Conservation (phyloP, 2,329 filamentous ascomycete species). For the Trichoderma koningii region DNA sequence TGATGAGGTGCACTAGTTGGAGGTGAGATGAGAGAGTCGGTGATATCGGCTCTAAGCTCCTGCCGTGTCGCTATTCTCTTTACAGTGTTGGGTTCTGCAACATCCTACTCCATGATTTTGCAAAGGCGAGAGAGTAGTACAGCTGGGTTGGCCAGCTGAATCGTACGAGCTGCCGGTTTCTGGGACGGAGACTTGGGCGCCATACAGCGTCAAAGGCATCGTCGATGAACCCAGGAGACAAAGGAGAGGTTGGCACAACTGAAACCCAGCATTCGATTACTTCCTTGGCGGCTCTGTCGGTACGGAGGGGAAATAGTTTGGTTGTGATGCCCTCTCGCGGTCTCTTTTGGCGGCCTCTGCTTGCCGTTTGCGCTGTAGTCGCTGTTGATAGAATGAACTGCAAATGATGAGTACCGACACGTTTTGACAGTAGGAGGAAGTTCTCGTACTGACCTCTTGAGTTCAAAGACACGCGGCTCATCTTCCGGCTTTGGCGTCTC, state of each 20-base stretch:
- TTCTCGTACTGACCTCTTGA: slow-evolving; percentile 65
- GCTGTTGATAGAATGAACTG: slow-evolving; percentile 83
- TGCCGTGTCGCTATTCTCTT: not conserved
- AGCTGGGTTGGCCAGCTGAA: too few species aligned
- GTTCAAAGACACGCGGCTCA: slow-evolving; percentile 76
- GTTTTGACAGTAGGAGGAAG: not conserved
- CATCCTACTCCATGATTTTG: too few species aligned
- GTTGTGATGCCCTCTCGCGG: slow-evolving; percentile 75
- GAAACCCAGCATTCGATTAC: slow-evolving; percentile 18
- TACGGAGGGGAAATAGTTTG: slow-evolving; percentile 80
- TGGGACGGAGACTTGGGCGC: not conserved
- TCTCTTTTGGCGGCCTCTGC: slow-evolving; percentile 67
- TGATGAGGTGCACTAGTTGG: not conserved
- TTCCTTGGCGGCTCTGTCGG: slow-evolving; percentile 61
- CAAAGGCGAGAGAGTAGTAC: too few species aligned
- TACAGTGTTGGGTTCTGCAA: not conserved
- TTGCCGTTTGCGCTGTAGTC: slow-evolving; percentile 69
- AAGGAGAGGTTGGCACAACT: not conserved
- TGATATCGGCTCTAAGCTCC: not conserved
- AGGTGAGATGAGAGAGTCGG: not conserved
- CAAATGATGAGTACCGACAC: not conserved
- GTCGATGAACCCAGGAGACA: too few species aligned
- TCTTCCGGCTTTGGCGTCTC: slow-evolving; percentile 57
- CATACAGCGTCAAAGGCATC: not conserved
- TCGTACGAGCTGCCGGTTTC: too few species aligned